Evolutionary conservation across 148 eudicot species (phyloP).

Genomic region (Rhododendron henanense): DNA sequence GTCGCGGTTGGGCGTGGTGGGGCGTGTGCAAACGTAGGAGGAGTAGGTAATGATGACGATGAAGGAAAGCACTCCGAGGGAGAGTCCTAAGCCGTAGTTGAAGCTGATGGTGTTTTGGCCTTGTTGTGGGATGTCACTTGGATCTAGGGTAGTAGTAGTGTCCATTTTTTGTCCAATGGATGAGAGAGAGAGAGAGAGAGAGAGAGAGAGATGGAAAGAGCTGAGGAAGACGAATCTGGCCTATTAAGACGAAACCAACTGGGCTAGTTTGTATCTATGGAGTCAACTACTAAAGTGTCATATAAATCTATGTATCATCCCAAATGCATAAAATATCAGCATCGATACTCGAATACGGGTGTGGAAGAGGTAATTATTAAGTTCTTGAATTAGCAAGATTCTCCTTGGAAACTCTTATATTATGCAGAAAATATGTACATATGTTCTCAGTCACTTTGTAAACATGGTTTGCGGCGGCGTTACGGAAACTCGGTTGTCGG

Average conservation of each 20-base stretch:
- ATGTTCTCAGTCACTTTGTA: no score
- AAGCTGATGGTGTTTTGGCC: neutral
- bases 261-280: neutral
- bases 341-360: no score
- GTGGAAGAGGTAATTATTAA: no score
- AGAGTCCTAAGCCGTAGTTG: slow-evolving; percentile 20
- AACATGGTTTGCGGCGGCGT: no score
- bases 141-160: neutral
- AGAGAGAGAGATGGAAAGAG: neutral
- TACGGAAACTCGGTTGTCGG: no score
- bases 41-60: slow-evolving; percentile 20
- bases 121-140: neutral
- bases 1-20: neutral
- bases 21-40: slow-evolving; percentile 18
- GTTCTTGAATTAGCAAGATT: no score
- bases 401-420: no score
- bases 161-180: neutral
- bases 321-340: no score
- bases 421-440: no score
- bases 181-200: neutral
- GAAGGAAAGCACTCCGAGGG: slow-evolving; percentile 18
- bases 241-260: no score
- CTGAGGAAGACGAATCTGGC: neutral
- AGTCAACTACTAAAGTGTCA: neutral
- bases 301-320: no score